Percentiles rank a stretch among this genome's conserved stretches.
Evolutionary conservation across 257 asterid genomes (phyloP).

Genomic region (Fraxinus anomala): DNA sequence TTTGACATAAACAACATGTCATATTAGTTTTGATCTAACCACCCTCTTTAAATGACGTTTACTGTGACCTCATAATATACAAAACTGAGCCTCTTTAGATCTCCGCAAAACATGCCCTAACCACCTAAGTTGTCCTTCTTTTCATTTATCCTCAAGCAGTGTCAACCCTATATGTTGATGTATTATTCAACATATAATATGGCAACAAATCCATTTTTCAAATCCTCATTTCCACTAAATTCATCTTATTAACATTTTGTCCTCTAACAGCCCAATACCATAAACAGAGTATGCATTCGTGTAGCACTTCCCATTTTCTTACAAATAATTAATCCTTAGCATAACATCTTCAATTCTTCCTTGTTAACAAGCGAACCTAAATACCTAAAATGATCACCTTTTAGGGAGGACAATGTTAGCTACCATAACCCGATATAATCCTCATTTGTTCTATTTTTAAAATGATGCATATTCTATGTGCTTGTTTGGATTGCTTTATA

Average conservation of each 20-base stretch:
- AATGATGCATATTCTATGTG: too few species aligned
- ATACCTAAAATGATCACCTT: too few species aligned
- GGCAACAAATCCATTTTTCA: not conserved
- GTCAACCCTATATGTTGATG: not conserved
- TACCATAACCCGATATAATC: too few species aligned
- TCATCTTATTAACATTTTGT: not conserved
- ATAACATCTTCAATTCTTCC: too few species aligned
- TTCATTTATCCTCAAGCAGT: not conserved
- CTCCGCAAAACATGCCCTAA: not conserved
- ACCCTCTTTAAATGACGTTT: not conserved
- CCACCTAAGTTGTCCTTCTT: not conserved
- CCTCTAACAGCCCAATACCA: not conserved
- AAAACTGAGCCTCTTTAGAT: not conserved
- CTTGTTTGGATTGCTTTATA: too few species aligned
- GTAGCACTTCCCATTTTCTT: not conserved
- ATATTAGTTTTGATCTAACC: not conserved
- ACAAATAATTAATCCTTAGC: not conserved
- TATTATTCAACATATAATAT: not conserved
- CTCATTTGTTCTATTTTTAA: too few species aligned
- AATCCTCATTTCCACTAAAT: not conserved
- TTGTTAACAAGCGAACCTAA: too few species aligned
- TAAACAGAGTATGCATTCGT: not conserved
- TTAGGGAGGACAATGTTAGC: too few species aligned
- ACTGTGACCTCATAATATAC: not conserved
- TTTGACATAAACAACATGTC: not conserved